These are phyloP conservation scores for Wickerhamiella hasegawae DNA, from an alignment of 805 yeast species.

Conservation along the genomic window DNA sequence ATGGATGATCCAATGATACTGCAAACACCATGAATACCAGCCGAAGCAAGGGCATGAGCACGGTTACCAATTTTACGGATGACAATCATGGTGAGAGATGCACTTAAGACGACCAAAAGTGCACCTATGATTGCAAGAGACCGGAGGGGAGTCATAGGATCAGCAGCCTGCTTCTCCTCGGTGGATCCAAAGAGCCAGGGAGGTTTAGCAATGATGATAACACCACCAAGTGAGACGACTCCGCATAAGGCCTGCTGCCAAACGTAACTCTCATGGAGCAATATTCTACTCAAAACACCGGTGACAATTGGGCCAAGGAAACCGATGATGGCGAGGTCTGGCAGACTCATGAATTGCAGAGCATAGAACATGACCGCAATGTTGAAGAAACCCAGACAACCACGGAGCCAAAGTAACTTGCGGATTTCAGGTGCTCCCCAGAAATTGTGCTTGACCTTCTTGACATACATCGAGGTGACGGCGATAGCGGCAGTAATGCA, in stretches of 20 bases:
- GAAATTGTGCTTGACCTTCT: constrained; percentile 43
- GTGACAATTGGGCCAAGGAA: constrained; percentile 68
- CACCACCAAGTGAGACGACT: constrained; percentile 53
- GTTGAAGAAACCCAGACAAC: constrained; percentile 61
- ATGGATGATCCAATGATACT: constrained; percentile 37
- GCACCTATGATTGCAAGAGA: constrained; percentile 47
- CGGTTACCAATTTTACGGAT: constrained; percentile 20
- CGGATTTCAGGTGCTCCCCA: constrained; percentile 53
- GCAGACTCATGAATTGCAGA: constrained; percentile 51
- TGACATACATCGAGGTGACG: constrained; percentile 34
- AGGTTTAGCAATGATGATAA: constrained; percentile 69
- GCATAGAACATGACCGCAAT: constrained; percentile 69
- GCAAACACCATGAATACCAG: constrained; percentile 54
- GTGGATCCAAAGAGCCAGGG: constrained; percentile 35
- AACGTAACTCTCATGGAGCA: constrained; percentile 53
- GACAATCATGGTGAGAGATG: constrained; percentile 10
- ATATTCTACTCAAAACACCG: constrained; percentile 51
- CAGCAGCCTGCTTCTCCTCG: constrained; percentile 11
- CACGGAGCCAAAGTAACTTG: constrained; percentile 39
- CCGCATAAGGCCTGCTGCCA: constrained; percentile 55
- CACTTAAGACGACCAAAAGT: constrained; percentile 43
- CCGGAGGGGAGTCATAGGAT: constrained; percentile 14
- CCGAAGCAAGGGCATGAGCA: constrained; percentile 70
- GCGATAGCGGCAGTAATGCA: constrained; percentile 48
- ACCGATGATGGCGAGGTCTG: constrained; percentile 70